Evolutionary conservation across 257 asterid species (phyloP).

Genomic region (Fraxinus quadrangulata): DNA sequence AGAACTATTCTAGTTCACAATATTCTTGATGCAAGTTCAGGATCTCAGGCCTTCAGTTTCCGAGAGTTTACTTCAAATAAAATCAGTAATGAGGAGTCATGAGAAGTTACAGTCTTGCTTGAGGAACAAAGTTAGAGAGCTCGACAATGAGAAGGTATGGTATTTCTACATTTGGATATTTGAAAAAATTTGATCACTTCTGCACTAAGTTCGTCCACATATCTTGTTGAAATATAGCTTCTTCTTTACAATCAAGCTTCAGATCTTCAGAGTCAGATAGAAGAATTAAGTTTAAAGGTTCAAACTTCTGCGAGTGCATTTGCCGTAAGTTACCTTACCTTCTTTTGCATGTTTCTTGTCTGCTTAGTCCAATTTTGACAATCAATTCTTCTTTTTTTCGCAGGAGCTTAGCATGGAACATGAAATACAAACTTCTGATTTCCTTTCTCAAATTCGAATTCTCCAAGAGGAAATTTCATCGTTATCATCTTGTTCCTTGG

Average conservation of each 20-base stretch:
- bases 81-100: conserved; percentile 42
- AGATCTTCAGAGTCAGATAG: conserved; percentile 58
- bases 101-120: conserved; percentile 55
- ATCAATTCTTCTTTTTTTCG: conserved; percentile 20
- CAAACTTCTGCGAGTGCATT: conserved; percentile 49
- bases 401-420: conserved; percentile 62
- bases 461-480: conserved; percentile 63
- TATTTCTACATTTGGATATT: conserved; percentile 21
- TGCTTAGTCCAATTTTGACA: conserved; percentile 30
- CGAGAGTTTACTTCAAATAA: conserved; percentile 51
- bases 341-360: conserved; percentile 18
- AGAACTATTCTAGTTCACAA: conserved; percentile 18
- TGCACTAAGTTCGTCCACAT: conserved; percentile 25
- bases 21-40: conserved; percentile 41
- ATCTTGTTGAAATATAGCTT: conserved; percentile 49
- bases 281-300: conserved; percentile 50
- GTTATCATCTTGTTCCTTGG: conserved; percentile 71
- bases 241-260: conserved; percentile 52
- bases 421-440: conserved; percentile 63
- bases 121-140: conserved; percentile 52
- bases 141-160: conserved; percentile 76
- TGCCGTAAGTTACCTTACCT: conserved; percentile 43
- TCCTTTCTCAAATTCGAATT: conserved; percentile 50
- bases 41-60: conserved; percentile 58
- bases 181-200: conserved; percentile 14